Evolutionary conservation across 345 rosid species (phyloP).

Genomic region (Populus davidiana): DNA sequence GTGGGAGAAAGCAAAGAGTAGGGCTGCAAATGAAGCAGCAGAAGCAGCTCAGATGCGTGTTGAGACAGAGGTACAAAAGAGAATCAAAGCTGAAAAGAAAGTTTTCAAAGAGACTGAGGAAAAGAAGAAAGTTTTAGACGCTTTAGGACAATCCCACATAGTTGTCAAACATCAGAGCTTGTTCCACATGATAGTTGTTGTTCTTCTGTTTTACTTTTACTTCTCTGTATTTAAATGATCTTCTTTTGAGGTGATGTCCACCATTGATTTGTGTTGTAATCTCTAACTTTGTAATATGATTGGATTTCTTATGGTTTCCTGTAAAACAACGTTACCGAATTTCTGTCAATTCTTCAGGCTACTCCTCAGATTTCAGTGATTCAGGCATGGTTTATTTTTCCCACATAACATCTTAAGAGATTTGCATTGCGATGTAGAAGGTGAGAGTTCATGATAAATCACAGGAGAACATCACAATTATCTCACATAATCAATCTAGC

Average conservation of each 20-base stretch:
- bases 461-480: neutral
- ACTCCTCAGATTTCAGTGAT: neutral
- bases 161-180: constrained; percentile 17
- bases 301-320: neutral
- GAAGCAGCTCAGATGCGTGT: constrained; percentile 9
- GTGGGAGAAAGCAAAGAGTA: constrained; percentile 1
- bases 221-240: constrained; percentile 5
- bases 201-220: constrained; percentile 19
- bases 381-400: no score
- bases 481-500: neutral
- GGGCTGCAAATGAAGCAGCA: neutral
- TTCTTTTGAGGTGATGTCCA: neutral
- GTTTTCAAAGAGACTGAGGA: neutral
- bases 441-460: neutral
- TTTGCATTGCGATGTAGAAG: neutral
- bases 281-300: neutral
- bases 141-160: constrained; percentile 4
- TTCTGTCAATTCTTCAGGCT: neutral
- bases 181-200: constrained; percentile 20
- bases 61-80: constrained; percentile 17
- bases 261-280: neutral
- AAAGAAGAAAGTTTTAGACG: constrained; percentile 2
- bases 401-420: neutral
- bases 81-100: constrained; percentile 11
- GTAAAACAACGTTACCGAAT: neutral